phyloP scores from a whole-genome alignment of 306 rosid genomes.

The Quillaja saponaria region DNA sequence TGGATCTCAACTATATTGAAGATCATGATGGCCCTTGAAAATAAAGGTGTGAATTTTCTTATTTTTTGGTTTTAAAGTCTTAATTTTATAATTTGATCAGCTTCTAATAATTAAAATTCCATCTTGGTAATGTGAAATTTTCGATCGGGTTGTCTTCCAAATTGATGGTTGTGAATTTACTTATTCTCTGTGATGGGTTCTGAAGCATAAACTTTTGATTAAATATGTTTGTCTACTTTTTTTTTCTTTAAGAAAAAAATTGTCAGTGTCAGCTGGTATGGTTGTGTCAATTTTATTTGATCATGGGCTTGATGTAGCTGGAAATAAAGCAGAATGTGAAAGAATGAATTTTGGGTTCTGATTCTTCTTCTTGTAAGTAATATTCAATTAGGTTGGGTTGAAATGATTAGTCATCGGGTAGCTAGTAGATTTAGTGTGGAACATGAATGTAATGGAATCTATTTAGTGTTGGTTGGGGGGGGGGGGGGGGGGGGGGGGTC shows the following conservation, averaged over 20 bases:
- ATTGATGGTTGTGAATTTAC: constrained; percentile 8
- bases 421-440: no score
- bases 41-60: constrained; percentile 45
- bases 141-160: background rate
- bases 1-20: constrained; percentile 66
- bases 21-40: constrained; percentile 94
- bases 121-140: background rate
- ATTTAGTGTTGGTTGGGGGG: no score
- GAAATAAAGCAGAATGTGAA: constrained; percentile 20
- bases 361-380: background rate
- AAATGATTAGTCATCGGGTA: no score
- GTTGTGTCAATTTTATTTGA: constrained; percentile 28
- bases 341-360: constrained; percentile 25
- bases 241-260: background rate
- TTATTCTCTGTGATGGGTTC: background rate
- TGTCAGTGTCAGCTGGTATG: constrained; percentile 5
- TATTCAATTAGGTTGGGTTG: constrained; percentile 5
- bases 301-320: constrained; percentile 28
- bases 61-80: background rate
- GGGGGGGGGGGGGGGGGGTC: no score
- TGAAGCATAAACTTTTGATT: background rate
- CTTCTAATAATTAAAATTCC: constrained; percentile 23
- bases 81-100: constrained; percentile 16
- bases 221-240: constrained; percentile 15
- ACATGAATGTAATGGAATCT: no score